These are phyloP conservation scores for Breynia disticha DNA, from an alignment of 441 rosid genomes.

Conservation along the genomic window DNA sequence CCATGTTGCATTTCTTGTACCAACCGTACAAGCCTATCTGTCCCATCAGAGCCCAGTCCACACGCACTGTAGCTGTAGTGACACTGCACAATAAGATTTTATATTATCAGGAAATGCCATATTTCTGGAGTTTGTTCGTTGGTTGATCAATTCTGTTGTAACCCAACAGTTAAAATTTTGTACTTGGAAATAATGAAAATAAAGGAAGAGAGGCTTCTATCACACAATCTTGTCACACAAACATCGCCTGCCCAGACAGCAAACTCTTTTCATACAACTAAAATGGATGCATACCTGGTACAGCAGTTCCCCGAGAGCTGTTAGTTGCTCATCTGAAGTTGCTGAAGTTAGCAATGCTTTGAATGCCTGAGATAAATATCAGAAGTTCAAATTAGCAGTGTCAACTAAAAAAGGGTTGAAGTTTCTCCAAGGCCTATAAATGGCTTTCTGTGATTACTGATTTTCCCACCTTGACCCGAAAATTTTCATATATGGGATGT, in stretches of 20 bases:
- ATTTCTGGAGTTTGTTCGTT: no score
- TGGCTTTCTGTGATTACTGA: neutral
- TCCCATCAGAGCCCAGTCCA: conserved; percentile 88
- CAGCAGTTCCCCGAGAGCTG: conserved; percentile 87
- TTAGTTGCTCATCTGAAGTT: conserved; percentile 80
- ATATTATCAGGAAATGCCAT: neutral
- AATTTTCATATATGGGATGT: conserved; percentile 94
- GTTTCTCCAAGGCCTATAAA: neutral
- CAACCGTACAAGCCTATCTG: conserved; percentile 33
- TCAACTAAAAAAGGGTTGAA: no score
- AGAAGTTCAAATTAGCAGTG: neutral
- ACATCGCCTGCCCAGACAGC: no score
- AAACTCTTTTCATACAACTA: neutral
- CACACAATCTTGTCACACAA: no score
- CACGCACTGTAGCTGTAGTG: conserved; percentile 98
- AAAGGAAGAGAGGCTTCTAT: no score
- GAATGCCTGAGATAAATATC: conserved; percentile 51
- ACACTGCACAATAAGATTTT: conserved; percentile 47
- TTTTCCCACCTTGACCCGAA: conserved; percentile 84
- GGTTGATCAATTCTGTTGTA: no score
- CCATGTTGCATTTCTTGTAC: conserved; percentile 88
- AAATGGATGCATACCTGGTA: conserved; percentile 57
- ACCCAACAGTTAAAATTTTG: no score
- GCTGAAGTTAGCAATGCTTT: conserved; percentile 87
- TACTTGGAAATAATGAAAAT: no score